Percentiles rank a stretch among this genome's conserved stretches.
phyloP scores from a whole-genome alignment of 1,284 basidiomycete genomes.

The Pascua guehoae region DNA sequence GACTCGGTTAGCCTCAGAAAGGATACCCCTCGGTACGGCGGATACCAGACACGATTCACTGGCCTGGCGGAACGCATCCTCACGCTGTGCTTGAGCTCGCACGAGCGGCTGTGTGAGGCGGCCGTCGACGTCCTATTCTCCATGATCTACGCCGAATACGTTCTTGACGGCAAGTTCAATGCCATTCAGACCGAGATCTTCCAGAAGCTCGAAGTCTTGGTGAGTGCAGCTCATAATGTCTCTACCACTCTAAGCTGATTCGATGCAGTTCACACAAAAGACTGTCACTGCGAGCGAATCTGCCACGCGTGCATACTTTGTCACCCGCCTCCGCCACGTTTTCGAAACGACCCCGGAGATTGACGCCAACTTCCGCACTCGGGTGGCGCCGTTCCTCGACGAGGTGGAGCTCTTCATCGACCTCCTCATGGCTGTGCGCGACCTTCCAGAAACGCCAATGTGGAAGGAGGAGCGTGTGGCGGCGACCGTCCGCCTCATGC shows the following conservation, averaged over 20 bases:
- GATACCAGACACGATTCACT: conserved; percentile 76
- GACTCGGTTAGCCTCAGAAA: background rate
- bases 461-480: conserved; percentile 92
- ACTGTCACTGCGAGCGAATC: conserved; percentile 21
- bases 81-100: conserved; percentile 88
- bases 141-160: conserved; percentile 92
- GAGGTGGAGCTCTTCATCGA: conserved; percentile 92
- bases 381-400: conserved; percentile 77
- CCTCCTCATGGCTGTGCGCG: conserved; percentile 84
- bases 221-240: conserved; percentile 14
- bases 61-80: conserved; percentile 87
- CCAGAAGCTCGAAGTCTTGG: conserved; percentile 76
- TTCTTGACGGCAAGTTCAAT: conserved; percentile 73
- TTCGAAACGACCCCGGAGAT: conserved; percentile 75
- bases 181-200: conserved; percentile 92
- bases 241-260: background rate
- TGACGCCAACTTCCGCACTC: conserved; percentile 70
- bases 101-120: conserved; percentile 83
- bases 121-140: conserved; percentile 90
- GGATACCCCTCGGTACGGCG: conserved; percentile 13
- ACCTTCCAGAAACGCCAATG: conserved; percentile 87
- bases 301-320: conserved; percentile 88
- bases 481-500: conserved; percentile 86
- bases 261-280: conserved; percentile 28
- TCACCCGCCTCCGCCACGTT: conserved; percentile 80